These are phyloP conservation scores for Mucor circinelloides DNA, from an alignment of 371 early-diverging fungal species.

Conservation along the genomic window DNA sequence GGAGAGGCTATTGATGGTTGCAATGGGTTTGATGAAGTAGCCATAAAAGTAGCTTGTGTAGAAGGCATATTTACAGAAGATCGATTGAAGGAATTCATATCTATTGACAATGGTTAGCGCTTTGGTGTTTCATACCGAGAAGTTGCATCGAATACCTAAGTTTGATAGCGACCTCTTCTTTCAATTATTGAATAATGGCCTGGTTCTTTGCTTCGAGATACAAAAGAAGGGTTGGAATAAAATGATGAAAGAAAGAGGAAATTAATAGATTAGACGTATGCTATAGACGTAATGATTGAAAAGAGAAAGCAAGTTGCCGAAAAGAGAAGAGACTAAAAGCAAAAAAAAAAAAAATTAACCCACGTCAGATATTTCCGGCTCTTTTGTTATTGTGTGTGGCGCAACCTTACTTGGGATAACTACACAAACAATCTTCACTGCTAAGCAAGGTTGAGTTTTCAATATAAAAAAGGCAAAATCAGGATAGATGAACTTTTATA, in stretches of 20 bases:
- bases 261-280: neutral
- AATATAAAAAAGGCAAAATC: neutral
- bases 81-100: neutral
- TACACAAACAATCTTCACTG: neutral
- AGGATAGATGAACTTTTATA: neutral
- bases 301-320: slow-evolving; percentile 21
- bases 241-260: neutral
- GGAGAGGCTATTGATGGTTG: neutral
- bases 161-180: neutral
- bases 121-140: neutral
- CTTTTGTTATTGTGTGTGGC: neutral
- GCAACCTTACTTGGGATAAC: neutral
- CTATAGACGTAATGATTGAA: neutral
- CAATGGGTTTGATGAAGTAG: neutral
- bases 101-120: neutral
- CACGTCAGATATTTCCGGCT: neutral
- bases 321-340: slow-evolving; percentile 3
- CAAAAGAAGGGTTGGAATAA: too few species aligned
- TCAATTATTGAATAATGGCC: too few species aligned
- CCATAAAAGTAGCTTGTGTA: neutral
- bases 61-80: neutral
- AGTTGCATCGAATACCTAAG: neutral
- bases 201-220: neutral
- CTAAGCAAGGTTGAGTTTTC: neutral
- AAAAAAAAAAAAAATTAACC: neutral